Conservation (phyloP, 345 rosid genomes). For the Eucalyptus erythrocorys region DNA sequence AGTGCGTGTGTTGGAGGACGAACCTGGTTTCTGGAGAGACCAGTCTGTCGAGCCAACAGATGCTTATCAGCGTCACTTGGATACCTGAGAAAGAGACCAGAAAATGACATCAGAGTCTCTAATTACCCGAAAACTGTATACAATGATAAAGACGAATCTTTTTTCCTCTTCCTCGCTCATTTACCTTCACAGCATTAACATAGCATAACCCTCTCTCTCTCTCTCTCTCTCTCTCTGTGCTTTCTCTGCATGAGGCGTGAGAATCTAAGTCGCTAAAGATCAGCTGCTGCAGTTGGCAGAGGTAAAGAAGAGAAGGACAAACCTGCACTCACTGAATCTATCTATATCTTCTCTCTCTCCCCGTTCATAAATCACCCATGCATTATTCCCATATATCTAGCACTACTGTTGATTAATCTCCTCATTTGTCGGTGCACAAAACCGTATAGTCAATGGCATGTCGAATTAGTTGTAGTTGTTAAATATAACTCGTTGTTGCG, state of each 20-base stretch:
- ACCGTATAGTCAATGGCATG: background rate
- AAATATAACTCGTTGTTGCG: background rate
- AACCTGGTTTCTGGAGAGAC: constrained; percentile 97
- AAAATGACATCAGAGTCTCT: constrained; percentile 54
- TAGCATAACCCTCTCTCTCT: background rate
- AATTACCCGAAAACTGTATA: background rate
- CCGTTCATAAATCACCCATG: background rate
- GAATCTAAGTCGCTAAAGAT: constrained; percentile 43
- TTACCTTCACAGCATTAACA: background rate
- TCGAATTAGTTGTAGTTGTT: background rate
- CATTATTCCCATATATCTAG: background rate
- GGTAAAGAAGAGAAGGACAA: constrained; percentile 11
- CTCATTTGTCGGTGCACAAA: background rate
- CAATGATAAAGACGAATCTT: background rate
- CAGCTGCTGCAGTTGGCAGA: constrained; percentile 2
- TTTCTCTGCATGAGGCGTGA: constrained; percentile 48
- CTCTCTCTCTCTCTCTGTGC: constrained; percentile 3
- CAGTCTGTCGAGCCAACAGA: constrained; percentile 97
- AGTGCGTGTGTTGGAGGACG: background rate
- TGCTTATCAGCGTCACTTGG: constrained; percentile 99
- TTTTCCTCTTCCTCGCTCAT: background rate
- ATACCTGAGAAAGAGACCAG: constrained; percentile 94
- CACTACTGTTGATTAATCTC: background rate
- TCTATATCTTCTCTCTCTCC: background rate
- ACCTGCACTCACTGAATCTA: constrained; percentile 4